These are phyloP conservation scores for Lichina pygmaea DNA, from an alignment of 495 filamentous ascomycete species.

Conservation along the genomic window DNA sequence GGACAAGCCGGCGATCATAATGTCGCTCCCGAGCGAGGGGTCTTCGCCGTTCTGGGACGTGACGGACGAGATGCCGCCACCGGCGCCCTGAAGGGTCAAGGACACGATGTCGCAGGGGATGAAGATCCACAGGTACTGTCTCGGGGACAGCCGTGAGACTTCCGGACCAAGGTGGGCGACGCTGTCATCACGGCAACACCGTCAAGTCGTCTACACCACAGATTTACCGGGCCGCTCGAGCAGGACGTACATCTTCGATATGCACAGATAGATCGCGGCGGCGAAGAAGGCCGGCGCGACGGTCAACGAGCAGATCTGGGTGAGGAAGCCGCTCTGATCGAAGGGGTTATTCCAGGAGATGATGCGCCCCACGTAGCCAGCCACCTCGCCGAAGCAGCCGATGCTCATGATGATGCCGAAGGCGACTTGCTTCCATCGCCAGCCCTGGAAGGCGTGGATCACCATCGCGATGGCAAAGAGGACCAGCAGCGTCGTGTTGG, in stretches of 20 bases:
- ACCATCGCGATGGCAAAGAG: constrained; percentile 14
- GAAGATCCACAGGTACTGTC: constrained; percentile 26
- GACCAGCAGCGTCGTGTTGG: constrained; percentile 13
- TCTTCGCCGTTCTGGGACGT: constrained; percentile 8
- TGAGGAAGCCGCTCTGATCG: constrained; percentile 6
- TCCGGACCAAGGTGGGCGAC: constrained; percentile 30
- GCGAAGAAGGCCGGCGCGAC: constrained; percentile 37
- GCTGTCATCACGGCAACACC: background rate
- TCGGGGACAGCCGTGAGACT: constrained; percentile 31
- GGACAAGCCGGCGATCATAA: constrained; percentile 37
- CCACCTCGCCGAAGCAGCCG: constrained; percentile 3
- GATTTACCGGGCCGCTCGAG: background rate
- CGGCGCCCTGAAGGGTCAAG: constrained; percentile 32
- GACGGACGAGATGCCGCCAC: constrained; percentile 25
- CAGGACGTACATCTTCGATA: constrained; percentile 18
- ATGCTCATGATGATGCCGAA: background rate
- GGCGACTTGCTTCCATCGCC: background rate
- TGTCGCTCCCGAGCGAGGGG: constrained; percentile 23
- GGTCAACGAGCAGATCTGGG: constrained; percentile 18
- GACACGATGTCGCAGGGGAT: constrained; percentile 35
- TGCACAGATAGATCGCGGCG: constrained; percentile 37
- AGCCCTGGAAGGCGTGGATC: constrained; percentile 12
- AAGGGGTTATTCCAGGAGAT: constrained; percentile 6
- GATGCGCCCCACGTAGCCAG: constrained; percentile 7
- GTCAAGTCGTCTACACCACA: too few relatives aligned